Base-by-base conservation (phyloP, 2,329 filamentous ascomycete genomes). In the Sclerotinia trifoliorum region DNA sequence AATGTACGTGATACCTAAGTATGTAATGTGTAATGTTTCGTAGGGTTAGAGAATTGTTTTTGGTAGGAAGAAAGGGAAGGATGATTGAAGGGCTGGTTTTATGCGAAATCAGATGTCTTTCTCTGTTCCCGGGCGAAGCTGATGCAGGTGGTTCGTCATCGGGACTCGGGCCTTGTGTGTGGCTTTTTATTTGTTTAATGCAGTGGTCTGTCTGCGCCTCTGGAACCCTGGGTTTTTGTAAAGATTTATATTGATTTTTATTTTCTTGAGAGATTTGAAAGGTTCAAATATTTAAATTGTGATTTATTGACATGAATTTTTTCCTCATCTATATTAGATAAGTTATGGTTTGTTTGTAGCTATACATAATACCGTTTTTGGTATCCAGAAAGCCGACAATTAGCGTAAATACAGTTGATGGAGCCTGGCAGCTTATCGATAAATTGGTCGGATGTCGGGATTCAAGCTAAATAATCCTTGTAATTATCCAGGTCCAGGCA, bases 131-230 rank as follows among this genome's bases (percentile, higher is more conserved):
- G 46, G 58, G 58, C 46, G 58, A 62, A 62, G 44, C 46, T 39
- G 58, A 49, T 24, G 58, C 26, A 61, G 44, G 60, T 63, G 60
- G 15, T 51, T 63, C 60, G 60, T 63, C 60, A 63, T 51, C 60
- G 60, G 46, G 39, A 32, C 21, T 51, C 60, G 60, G 60, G n/a
- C 46, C 44, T 49, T 61, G 44, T 15, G 58, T 35, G 17, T 35
- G 35, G 24, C 29, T 49, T 3, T n/a, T 24, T 32, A 17, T 42
- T 21, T 61, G 29, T 51, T 62, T 62, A 5, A 19, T 35, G 10
- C 35, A 10, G 35, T 8, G 35, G 5, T n/a, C n/a, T n/a, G n/a
- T n/a, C 35, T 35, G 35, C 35, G 35, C 35, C 35, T 35, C 6
- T 35, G 35, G 35, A 35, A 1, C 35, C 7, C 35, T 35, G 35